Percentiles rank a stretch among this genome's conserved stretches.
phyloP scores from a whole-genome alignment of 1,139 yeast species.

The Lodderomyces parapsilosis region DNA sequence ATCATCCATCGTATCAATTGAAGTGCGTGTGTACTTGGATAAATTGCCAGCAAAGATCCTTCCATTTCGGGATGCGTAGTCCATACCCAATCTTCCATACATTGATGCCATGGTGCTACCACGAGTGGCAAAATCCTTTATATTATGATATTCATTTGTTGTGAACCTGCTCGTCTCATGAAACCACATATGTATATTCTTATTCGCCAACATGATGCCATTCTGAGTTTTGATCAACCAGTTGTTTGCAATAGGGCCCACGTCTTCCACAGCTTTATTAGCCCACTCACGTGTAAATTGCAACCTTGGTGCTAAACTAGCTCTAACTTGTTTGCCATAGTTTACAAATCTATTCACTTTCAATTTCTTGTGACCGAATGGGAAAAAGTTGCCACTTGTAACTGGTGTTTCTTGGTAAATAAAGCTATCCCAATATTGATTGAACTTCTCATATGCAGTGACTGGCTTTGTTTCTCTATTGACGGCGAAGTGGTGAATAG shows the following conservation, averaged over 20 bases:
- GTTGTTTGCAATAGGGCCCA: background rate
- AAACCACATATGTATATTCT: background rate
- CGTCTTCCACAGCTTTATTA: background rate
- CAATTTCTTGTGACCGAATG: constrained; percentile 8
- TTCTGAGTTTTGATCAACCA: background rate
- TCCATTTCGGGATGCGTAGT: background rate
- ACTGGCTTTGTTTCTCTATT: constrained; percentile 6
- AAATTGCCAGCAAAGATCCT: background rate
- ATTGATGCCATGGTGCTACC: background rate
- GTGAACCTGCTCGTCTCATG: background rate
- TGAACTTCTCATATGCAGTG: constrained; percentile 12
- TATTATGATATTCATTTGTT: background rate
- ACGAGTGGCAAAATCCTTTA: background rate
- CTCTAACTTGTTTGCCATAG: constrained; percentile 5
- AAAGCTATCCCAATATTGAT: constrained; percentile 12
- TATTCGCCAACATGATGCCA: background rate
- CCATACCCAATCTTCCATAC: background rate
- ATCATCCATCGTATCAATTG: background rate
- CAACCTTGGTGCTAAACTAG: background rate
- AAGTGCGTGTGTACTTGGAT: background rate
- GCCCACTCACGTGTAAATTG: background rate
- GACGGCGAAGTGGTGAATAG: constrained; percentile 2
- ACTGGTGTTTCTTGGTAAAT: constrained; percentile 16
- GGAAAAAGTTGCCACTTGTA: constrained; percentile 5
- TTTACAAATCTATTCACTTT: constrained; percentile 10